Conservation (phyloP, 306 rosid species). For the Quercus alba region DNA sequence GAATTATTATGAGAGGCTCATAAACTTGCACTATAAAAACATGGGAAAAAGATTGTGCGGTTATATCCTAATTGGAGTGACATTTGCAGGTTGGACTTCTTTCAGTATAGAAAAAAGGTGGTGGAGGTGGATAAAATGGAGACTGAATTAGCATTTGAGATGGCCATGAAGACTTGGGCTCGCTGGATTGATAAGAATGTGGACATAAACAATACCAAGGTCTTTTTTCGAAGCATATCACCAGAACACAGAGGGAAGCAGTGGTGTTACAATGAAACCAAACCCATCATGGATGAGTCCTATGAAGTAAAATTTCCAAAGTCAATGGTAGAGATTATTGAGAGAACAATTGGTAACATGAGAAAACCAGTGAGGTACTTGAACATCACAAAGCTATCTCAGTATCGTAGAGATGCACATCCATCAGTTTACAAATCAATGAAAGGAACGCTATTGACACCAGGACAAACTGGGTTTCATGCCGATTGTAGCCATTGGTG, state of each 20-base stretch:
- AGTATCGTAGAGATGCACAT: conserved; percentile 36
- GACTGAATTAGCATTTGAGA: conserved; percentile 23
- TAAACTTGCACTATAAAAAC: too few species aligned
- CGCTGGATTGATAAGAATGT: conserved; percentile 39
- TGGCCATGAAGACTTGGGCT: conserved; percentile 43
- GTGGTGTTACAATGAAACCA: conserved; percentile 37
- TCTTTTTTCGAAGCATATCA: conserved; percentile 43
- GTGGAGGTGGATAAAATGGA: conserved; percentile 21
- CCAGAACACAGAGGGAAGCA: conserved; percentile 46
- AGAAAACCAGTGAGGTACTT: conserved; percentile 30
- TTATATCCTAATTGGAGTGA: not conserved
- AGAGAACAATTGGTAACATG: conserved; percentile 30
- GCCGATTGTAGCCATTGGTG: conserved; percentile 52
- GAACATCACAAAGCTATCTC: conserved; percentile 39
- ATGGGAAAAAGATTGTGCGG: too few species aligned
- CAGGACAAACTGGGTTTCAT: not conserved
- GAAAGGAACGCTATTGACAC: conserved; percentile 12
- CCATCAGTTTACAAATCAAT: conserved; percentile 17
- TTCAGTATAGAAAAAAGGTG: conserved; percentile 19
- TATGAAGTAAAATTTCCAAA: not conserved
- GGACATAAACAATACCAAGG: conserved; percentile 24
- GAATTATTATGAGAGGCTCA: not conserved
- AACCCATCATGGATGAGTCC: conserved; percentile 24
- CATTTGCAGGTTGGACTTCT: conserved; percentile 33
- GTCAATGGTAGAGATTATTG: conserved; percentile 8